A percentile compares a stretch with the other conserved stretches of the same genome.
phyloP scores from a whole-genome alignment of 352 stramenopile genomes.

The Blastocystis sp. region DNA sequence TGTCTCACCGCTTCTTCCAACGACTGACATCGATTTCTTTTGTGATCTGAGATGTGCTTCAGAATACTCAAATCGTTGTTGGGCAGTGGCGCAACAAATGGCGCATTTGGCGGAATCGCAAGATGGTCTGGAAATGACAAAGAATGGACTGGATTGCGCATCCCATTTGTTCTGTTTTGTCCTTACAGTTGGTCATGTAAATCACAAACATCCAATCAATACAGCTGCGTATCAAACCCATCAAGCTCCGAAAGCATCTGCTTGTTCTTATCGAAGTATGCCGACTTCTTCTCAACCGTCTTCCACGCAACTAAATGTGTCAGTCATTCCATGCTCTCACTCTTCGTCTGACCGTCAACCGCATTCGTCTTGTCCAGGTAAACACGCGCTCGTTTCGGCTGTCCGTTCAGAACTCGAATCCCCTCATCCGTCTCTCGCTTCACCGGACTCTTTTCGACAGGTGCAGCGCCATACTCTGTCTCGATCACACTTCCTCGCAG shows the following conservation, averaged over 20 bases:
- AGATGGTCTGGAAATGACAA: too few relatives aligned
- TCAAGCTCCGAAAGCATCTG: neutral
- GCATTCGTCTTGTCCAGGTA: neutral
- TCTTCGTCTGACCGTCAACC: slow-evolving; percentile 27
- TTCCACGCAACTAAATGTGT: neutral
- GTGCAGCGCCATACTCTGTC: neutral
- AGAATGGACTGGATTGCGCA: too few relatives aligned
- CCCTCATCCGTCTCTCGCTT: slow-evolving; percentile 26
- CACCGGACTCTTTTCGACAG: neutral
- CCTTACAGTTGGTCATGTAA: too few relatives aligned
- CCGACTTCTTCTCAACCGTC: neutral
- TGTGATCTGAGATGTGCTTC: too few relatives aligned
- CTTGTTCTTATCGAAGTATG: neutral
- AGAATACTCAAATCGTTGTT: too few relatives aligned
- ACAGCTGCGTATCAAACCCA: neutral
- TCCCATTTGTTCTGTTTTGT: too few relatives aligned
- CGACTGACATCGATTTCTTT: neutral
- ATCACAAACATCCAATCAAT: neutral
- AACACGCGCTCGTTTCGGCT: slow-evolving; percentile 11
- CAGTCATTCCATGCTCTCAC: neutral
- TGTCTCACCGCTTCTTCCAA: neutral
- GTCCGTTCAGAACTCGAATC: neutral
- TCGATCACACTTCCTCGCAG: neutral
- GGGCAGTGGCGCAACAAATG: too few relatives aligned
- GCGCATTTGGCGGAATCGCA: too few relatives aligned